Base-by-base conservation (phyloP, 2,329 filamentous ascomycete genomes). In the Ceratocystis colombiana region DNA sequence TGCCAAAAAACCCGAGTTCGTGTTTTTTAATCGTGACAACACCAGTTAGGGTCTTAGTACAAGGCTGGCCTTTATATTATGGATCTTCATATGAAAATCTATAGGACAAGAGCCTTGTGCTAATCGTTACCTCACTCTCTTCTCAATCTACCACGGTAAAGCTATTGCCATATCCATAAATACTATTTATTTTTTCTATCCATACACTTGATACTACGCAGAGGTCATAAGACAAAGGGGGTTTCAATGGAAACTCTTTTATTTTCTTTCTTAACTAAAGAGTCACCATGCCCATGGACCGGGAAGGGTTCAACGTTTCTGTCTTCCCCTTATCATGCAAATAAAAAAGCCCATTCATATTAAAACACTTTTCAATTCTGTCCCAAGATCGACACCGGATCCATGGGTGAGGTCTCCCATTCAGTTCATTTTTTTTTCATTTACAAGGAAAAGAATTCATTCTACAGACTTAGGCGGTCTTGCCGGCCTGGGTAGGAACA, bases 401-500 rank as follows among this genome's bases (percentile, higher is more conserved):
- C 67, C 64, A 68, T 65, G 63, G 28, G 53, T 28, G 28, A 30
- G 45, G 22, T 45, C 20, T 64, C 61, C 61, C 48, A 66, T 53
- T 45, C 33, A 53, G 46, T 64, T 62, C 25, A 20, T 25, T 33
- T 48, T 59, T 59, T 59, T 59, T 59, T 59, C 53, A 59, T 59
- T 59, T 30, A 20, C 30, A 59, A 61, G 15, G 22, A 41, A 33
- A 64, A 46, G 46, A 25, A 30, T 20, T 28, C 41, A 63, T 63
- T 63, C 46, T 22, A 48, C 5, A 22, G 25, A 64, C 41, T 68
- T 68, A 67, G 30, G 64, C 64, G 74, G 82, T 81, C 82, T 89
- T 90, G 75, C 84, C 83, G 73, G 83, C 82, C 81, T 90, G 87
- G 77, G 88, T 88, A 73, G 93, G 91, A 79, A 87, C 88, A 78